phyloP scores from a whole-genome alignment of 805 yeast genomes.

The Crinitomyces ghanaensis region DNA sequence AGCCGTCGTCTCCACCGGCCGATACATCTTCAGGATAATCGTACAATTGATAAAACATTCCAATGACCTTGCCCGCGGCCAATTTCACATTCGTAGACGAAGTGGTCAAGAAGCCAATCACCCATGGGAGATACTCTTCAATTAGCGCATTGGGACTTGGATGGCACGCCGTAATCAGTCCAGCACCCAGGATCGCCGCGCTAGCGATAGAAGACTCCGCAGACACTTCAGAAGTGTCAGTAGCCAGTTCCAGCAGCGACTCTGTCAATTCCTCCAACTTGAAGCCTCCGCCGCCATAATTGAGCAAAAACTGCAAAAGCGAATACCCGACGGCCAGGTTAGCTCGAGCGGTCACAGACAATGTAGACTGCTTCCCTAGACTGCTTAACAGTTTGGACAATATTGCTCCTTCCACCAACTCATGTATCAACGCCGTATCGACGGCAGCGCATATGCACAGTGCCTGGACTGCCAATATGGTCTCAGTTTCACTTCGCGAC shows the following conservation, averaged over 20 bases:
- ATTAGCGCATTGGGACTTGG: conserved; percentile 33
- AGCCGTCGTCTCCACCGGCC: conserved; percentile 27
- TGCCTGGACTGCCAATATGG: conserved; percentile 22
- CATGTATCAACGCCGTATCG: conserved; percentile 17
- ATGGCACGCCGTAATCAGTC: conserved; percentile 16
- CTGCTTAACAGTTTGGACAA: conserved; percentile 13
- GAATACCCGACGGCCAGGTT: conserved; percentile 20
- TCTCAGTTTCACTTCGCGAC: conserved; percentile 22
- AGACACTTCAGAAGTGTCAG: conserved; percentile 12
- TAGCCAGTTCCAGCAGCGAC: conserved; percentile 20
- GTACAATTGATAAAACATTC: conserved; percentile 42
- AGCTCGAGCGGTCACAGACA: conserved; percentile 13
- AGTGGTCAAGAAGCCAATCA: conserved; percentile 34
- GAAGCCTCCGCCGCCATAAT: conserved; percentile 27
- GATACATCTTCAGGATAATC: conserved; percentile 31
- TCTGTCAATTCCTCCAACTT: conserved; percentile 20
- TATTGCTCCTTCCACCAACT: conserved; percentile 8
- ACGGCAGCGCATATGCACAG: conserved; percentile 17
- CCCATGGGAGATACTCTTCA: conserved; percentile 31
- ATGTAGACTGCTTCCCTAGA: conserved; percentile 6
- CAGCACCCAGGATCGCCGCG: conserved; percentile 22
- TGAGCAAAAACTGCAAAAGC: conserved; percentile 21
- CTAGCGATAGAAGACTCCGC: conserved; percentile 18
- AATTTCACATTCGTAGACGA: conserved; percentile 37
- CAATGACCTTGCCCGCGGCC: conserved; percentile 46